Conservation (phyloP, 768 basidiomycete genomes). For the Pleurotus djamor region DNA sequence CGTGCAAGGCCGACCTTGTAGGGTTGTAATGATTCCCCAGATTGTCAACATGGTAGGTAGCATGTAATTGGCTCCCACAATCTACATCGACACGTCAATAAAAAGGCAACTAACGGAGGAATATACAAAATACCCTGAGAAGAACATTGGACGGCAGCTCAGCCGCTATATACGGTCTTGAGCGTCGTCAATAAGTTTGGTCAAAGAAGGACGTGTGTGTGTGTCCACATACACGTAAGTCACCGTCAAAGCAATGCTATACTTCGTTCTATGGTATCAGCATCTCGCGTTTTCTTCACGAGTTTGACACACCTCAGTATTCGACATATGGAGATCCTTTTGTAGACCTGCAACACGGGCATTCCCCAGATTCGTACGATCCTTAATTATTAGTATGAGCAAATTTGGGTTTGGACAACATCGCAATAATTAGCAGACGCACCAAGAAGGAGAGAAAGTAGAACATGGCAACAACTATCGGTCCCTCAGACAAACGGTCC, state of each 20-base stretch:
- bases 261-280: slow-evolving; percentile 15
- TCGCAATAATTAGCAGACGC: slow-evolving; percentile 5
- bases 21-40: slow-evolving; percentile 65
- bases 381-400: slow-evolving; percentile 24
- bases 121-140: slow-evolving; percentile 39
- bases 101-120: neutral
- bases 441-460: slow-evolving; percentile 56
- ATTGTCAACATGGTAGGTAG: slow-evolving; percentile 57
- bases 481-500: neutral
- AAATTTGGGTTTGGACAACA: neutral
- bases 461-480: slow-evolving; percentile 38
- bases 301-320: slow-evolving; percentile 17
- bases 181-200: neutral
- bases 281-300: neutral
- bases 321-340: slow-evolving; percentile 47
- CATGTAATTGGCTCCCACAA: slow-evolving; percentile 56
- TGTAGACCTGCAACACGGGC: slow-evolving; percentile 64
- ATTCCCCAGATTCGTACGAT: slow-evolving; percentile 56
- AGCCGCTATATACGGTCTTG: slow-evolving; percentile 49
- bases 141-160: slow-evolving; percentile 63
- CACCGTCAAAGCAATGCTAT: slow-evolving; percentile 47
- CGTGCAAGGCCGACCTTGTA: slow-evolving; percentile 44
- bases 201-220: neutral
- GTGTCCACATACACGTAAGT: slow-evolving; percentile 24
- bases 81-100: slow-evolving; percentile 13